Percentiles rank a stretch among this genome's conserved stretches.
Conservation (phyloP, 345 rosid genomes). For the Microthlaspi erraticum region DNA sequence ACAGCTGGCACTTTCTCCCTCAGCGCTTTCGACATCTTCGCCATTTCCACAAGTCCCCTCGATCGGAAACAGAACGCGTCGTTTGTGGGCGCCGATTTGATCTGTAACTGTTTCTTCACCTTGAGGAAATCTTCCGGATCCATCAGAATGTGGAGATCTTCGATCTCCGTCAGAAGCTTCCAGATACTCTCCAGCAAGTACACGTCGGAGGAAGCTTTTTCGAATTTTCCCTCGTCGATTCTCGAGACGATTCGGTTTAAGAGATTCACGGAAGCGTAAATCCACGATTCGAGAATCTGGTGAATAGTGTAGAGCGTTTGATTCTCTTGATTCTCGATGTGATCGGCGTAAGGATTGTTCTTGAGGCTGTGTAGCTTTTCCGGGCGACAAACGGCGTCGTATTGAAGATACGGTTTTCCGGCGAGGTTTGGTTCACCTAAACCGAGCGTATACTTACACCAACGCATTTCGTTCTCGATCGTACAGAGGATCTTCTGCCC, state of each 20-base stretch:
- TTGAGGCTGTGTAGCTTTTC: conserved; percentile 62
- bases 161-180: conserved; percentile 72
- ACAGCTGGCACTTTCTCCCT: conserved; percentile 78
- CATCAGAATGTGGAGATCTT: conserved; percentile 72
- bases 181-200: conserved; percentile 66
- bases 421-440: conserved; percentile 80
- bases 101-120: conserved; percentile 64
- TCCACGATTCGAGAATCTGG: conserved; percentile 91
- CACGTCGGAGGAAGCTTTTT: conserved; percentile 63
- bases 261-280: conserved; percentile 52
- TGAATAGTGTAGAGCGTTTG: conserved; percentile 65
- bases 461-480: conserved; percentile 81
- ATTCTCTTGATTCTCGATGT: conserved; percentile 70
- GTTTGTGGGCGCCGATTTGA: conserved; percentile 52
- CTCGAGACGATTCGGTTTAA: conserved; percentile 53
- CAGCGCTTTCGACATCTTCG: conserved; percentile 64
- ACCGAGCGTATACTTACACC: conserved; percentile 81
- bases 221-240: conserved; percentile 53
- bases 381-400: conserved; percentile 84
- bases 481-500: conserved; percentile 67
- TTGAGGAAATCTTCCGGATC: conserved; percentile 87
- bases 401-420: conserved; percentile 74
- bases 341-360: conserved; percentile 58
- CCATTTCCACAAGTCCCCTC: conserved; percentile 61
- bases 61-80: conserved; percentile 84